Evolutionary conservation across 2,329 filamentous ascomycete genomes (phyloP).

Genomic region (Sordariomycetes sp.): DNA sequence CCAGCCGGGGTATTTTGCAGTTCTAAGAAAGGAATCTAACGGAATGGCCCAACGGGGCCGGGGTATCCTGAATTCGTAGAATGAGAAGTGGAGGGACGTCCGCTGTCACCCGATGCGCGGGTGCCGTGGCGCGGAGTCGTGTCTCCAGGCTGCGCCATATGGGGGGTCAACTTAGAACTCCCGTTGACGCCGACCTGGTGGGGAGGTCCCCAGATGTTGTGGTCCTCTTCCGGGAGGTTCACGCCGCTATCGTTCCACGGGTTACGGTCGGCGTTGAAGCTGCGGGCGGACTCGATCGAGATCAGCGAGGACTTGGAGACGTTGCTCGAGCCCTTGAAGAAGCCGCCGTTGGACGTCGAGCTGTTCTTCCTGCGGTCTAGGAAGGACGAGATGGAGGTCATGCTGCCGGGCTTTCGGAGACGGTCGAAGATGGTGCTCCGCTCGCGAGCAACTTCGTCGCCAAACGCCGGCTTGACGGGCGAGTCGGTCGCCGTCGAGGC

Average conservation of each 20-base stretch:
- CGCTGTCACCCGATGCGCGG: conserved; percentile 81
- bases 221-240: conserved; percentile 83
- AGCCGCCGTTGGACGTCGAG: conserved; percentile 67
- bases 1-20: conserved; percentile 49
- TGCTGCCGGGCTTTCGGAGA: conserved; percentile 87
- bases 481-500: conserved; percentile 74
- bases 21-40: conserved; percentile 46
- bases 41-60: conserved; percentile 81
- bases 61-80: conserved; percentile 94
- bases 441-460: conserved; percentile 69
- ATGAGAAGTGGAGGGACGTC: conserved; percentile 88
- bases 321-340: conserved; percentile 89
- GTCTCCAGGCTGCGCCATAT: conserved; percentile 64
- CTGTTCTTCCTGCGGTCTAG: conserved; percentile 92
- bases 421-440: conserved; percentile 81
- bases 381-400: conserved; percentile 92
- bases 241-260: conserved; percentile 98
- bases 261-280: conserved; percentile 82
- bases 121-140: conserved; percentile 73
- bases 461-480: conserved; percentile 75
- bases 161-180: conserved; percentile 44
- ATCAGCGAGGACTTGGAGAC: conserved; percentile 92
- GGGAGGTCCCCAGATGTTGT: conserved; percentile 38
- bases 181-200: conserved; percentile 2
- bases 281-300: conserved; percentile 90